Evolutionary conservation across 768 basidiomycete genomes (phyloP).

Genomic region (Tulasnella sp.): DNA sequence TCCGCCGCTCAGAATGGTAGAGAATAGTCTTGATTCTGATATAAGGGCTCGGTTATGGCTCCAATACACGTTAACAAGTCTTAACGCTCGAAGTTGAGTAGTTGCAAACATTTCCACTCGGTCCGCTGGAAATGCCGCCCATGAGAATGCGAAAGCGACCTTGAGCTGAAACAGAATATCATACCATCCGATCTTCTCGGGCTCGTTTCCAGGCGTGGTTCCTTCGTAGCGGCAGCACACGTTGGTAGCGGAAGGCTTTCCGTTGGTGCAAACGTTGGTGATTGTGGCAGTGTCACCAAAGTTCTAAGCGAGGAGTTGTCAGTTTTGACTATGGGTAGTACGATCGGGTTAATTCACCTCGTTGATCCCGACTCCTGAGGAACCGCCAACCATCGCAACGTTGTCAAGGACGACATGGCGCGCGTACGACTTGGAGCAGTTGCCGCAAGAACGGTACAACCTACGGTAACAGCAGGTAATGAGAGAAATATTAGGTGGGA

Average conservation of each 20-base stretch:
- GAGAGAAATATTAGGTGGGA: neutral
- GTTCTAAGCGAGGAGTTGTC: neutral
- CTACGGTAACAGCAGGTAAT: neutral
- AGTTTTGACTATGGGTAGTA: neutral
- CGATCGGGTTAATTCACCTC: neutral
- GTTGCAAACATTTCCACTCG: neutral
- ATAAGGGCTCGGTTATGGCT: neutral
- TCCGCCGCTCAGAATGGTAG: neutral
- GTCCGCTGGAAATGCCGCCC: neutral
- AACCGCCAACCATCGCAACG: neutral
- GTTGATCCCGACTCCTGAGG: neutral
- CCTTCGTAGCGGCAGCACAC: neutral
- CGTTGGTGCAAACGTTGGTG: neutral
- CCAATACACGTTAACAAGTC: neutral
- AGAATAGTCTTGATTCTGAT: neutral
- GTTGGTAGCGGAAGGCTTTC: neutral
- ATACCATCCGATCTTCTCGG: neutral
- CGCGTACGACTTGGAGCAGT: neutral
- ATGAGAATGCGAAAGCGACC: neutral
- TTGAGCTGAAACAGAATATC: neutral
- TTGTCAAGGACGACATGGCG: neutral
- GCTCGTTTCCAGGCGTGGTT: neutral
- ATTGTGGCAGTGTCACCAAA: neutral
- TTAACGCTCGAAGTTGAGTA: constrained; percentile 2
- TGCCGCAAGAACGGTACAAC: neutral